Evolutionary conservation across 495 filamentous ascomycete species (phyloP), one percentile per base, ranked within the genome.

Genomic region (Clavariopsis aquatica): DNA sequence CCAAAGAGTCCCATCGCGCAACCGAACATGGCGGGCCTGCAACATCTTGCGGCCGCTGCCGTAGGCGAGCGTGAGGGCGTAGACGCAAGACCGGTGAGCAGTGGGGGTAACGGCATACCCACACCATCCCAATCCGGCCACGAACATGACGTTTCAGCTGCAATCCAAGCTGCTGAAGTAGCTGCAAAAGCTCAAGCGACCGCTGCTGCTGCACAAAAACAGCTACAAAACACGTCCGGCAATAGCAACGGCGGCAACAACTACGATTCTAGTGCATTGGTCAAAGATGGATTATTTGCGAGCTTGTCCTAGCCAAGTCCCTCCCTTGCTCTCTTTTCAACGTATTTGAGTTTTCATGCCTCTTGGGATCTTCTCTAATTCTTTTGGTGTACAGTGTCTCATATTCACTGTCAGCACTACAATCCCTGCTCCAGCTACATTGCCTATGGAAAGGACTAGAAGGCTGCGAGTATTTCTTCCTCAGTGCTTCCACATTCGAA

Each of bases 21-120:
- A 22, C 68, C 63, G 6, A 70, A 70, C 63, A 70, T 70, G 68
- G 68, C 60, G 10, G 68, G 68, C 29, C 64, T 70, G 1, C 68
- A 70, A 29, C 68, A 70, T 43, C 64, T 70, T 15, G 68, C 68
- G 19, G 68, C 68, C 4, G 68, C 68, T 22, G 68, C 68, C 15
- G 68, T 70, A 3, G 67, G 67, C 20, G 68, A 70, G 51, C 68
- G 68, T 12, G 68, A 64, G n/a, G 60, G 68, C 41, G 28, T 55
- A 10, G 68, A 70, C 19, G 43, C 59, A n/a, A 36, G 63, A 46
- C 64, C 68, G 19, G 41, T 54, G 0, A 70, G 58, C 52, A 67
- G 64, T 49, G 51, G 58, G 10, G 68, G 58, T 20, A 66, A 59
- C 24, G 64, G 58, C n/a, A 26, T 34, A 13, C 15, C 24, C 24